Evolutionary conservation across 2,329 filamentous ascomycete genomes (phyloP).

Genomic region (Aureobasidium sp.): DNA sequence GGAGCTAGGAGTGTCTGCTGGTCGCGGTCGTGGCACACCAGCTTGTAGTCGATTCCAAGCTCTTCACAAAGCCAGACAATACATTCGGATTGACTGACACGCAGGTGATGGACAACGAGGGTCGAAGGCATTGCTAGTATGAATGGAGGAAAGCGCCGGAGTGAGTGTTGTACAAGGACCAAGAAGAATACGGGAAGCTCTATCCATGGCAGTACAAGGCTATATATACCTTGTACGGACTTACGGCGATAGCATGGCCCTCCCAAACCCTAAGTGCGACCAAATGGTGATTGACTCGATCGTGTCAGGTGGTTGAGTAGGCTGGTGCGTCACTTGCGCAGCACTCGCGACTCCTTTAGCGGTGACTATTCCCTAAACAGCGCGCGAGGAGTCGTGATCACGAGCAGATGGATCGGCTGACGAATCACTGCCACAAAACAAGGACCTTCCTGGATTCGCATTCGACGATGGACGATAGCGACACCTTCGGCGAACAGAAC

Average conservation of each 20-base stretch:
- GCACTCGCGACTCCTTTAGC: background rate
- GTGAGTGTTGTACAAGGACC: background rate
- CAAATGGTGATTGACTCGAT: slow-evolving; percentile 12
- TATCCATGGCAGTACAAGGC: background rate
- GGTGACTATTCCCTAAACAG: background rate
- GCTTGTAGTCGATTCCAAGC: slow-evolving; percentile 40
- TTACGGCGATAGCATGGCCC: background rate
- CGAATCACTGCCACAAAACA: background rate
- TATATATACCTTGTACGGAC: slow-evolving; percentile 11
- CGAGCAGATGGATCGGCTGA: background rate
- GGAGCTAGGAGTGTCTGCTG: slow-evolving; percentile 28
- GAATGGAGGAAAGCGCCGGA: background rate
- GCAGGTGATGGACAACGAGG: slow-evolving; percentile 48
- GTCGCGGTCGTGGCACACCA: slow-evolving; percentile 25
- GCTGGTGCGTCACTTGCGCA: background rate
- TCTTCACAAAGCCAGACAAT: slow-evolving; percentile 52
- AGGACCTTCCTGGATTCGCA: background rate
- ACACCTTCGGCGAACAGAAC: background rate
- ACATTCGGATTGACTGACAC: slow-evolving; percentile 48
- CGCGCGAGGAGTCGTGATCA: background rate
- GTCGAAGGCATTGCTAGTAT: background rate
- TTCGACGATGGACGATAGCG: background rate
- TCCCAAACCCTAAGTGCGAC: background rate
- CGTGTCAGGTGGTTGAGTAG: slow-evolving; percentile 10
- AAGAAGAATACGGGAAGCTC: background rate